Evolutionary conservation across 108 stramenopile species (phyloP), one percentile per base, ranked within the genome.

Genomic region (Skeletonema menzelii): DNA sequence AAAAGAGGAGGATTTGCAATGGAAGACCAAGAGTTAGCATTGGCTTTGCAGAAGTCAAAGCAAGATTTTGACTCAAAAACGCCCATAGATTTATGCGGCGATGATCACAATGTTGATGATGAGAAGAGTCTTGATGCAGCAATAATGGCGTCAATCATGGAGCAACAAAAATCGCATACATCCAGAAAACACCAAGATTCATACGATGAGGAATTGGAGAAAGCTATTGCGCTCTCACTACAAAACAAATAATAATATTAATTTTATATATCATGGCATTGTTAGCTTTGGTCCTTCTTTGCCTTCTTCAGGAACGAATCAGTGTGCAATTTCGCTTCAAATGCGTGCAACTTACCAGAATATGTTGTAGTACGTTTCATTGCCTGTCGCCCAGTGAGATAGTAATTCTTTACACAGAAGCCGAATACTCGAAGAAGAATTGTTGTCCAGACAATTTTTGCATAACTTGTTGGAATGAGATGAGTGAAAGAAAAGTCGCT

Each of bases 351-450:
- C 34, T 96, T 96, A 2, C 92, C 95, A 31, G 95, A 92, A 67
- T 91, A 95, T 14, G 89, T 92, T 0, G 92, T 92, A 0, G 88
- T 88, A 38, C 95, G 86, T 63, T 92, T 93, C 82, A 76, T 75
- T 11, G 95, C 92, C 65, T 96, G 89, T 27, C 95, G 80, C 68
- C 89, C 89, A 57, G 92, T 86, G 62, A 93, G 72, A 68, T 85
- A 96, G 69, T 93, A 96, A 60, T 96, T 96, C 75, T 96, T 96
- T 15, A 91, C 66, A 60, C 92, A 92, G 63, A 89, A 96, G 1
- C 95, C 95, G 26, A 84, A 70, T 7, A 93, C 95, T 22, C 95
- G 77, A 22, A 55, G 46, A 10, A 96, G 72, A 61, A 96, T 91
- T 62, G 88, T 85, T 10, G 85, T 61, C 95, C 95, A 96, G 69